Evolutionary conservation across 2,329 filamentous ascomycete genomes (phyloP).

Genomic region (Huntiella abstrusa): DNA sequence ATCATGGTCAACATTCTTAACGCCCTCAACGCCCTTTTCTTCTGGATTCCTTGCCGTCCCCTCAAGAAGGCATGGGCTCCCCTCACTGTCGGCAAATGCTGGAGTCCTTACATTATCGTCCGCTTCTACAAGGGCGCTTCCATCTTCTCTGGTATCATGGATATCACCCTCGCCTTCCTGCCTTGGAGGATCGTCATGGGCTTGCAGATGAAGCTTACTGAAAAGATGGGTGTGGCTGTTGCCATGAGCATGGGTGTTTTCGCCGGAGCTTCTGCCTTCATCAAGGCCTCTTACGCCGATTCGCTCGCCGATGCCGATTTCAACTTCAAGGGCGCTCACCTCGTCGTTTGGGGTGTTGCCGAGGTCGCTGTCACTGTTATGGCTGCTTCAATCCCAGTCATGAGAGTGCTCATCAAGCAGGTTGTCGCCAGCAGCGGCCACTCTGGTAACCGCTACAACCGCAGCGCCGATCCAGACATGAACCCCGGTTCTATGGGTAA

Average conservation of each 20-base stretch:
- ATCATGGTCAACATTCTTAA: slow-evolving; percentile 15
- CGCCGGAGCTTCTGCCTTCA: slow-evolving; percentile 6
- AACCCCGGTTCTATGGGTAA: slow-evolving; percentile 3
- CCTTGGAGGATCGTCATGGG: slow-evolving; percentile 16
- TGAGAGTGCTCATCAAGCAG: slow-evolving; percentile 13
- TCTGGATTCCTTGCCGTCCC: slow-evolving; percentile 16
- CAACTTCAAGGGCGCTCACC: slow-evolving; percentile 6
- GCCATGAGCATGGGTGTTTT: slow-evolving; percentile 16
- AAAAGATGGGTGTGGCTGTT: slow-evolving; percentile 15
- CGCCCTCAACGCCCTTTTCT: slow-evolving; percentile 13
- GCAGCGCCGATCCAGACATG: slow-evolving; percentile 5
- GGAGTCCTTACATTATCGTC: slow-evolving; percentile 11
- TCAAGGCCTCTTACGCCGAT: slow-evolving; percentile 3
- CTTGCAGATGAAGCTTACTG: slow-evolving; percentile 15
- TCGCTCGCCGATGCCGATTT: slow-evolving; percentile 4
- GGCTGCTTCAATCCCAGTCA: slow-evolving; percentile 14
- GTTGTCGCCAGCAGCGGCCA: slow-evolving; percentile 9
- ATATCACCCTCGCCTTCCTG: slow-evolving; percentile 14
- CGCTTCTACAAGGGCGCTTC: slow-evolving; percentile 2
- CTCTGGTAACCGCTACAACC: slow-evolving; percentile 8
- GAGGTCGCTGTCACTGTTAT: slow-evolving; percentile 13
- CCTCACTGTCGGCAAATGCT: slow-evolving; percentile 14
- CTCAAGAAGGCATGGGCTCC: slow-evolving; percentile 15
- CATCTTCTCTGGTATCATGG: slow-evolving; percentile 13
- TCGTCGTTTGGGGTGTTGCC: slow-evolving; percentile 12